Base-by-base conservation (phyloP, 2,329 filamentous ascomycete genomes). In the Huntiella bhutanensis region DNA sequence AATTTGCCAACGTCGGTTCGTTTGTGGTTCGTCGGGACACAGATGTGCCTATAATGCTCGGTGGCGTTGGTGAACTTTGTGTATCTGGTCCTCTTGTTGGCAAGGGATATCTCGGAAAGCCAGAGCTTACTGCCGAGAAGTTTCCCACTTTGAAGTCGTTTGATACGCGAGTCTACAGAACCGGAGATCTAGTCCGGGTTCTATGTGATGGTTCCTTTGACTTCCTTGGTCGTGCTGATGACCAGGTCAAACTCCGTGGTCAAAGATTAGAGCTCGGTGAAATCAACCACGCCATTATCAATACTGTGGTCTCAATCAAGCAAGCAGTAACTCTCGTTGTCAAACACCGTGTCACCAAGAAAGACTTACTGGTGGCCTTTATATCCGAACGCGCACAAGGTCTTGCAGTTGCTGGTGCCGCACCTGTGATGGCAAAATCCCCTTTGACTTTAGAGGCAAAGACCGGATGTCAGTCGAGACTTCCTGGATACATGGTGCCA, bases 401-500 rank as follows among this genome's bases (percentile, higher is more conserved):
- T 5, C 16, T n/a, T 7, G 33, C 39, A n/a, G 13, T 13, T 22
- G 46, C 43, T 45, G 5, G 12, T 7, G 5, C 22, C 1, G 4
- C 17, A 4, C 40, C 46, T 2, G 22, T 13, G 6, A 33, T 35
- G 13, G 8, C 32, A 1, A 8, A 5, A 11, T 15, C 44, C 5
- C 4, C 11, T 0, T 16, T 40, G 4, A 12, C 16, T 22, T 16
- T 19, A 0, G 58, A 58, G 3, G 71, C 77, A 4, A 69, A 69
- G 52, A 64, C 70, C 17, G 71, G 75, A n/a, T 94, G 86, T 53
- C 71, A 72, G 33, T 64, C 71, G 2, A 74, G 67, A 16, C 68
- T 95, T 3, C 82, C 87, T 0, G 72, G 70, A 0, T 95, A 95
- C 58, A 95, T 95, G 87, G 73, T 95, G 2, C 88, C 87, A 1